Evolutionary conservation across 2,329 filamentous ascomycete species (phyloP).

Genomic region (Raffaelea ambrosiae): DNA sequence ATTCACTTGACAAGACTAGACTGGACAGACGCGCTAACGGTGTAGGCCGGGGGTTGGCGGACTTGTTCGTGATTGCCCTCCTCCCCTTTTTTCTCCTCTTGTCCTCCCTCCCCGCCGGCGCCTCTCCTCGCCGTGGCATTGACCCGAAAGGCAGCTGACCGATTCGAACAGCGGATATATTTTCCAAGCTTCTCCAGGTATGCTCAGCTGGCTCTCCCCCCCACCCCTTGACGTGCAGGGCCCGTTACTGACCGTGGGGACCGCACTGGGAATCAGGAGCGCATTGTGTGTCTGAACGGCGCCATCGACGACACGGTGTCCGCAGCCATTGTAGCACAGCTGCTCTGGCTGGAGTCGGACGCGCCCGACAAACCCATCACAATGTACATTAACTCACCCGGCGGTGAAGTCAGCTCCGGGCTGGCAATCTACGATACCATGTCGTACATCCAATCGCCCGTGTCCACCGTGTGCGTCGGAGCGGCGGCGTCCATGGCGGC

Average conservation of each 20-base stretch:
- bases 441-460: slow-evolving; percentile 88
- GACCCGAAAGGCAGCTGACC: slow-evolving; percentile 9
- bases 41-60: slow-evolving; percentile 65
- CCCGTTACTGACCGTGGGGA: not conserved
- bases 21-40: slow-evolving; percentile 19
- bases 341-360: slow-evolving; percentile 96
- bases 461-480: slow-evolving; percentile 90
- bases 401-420: slow-evolving; percentile 81
- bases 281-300: slow-evolving; percentile 89
- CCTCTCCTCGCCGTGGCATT: slow-evolving; percentile 13
- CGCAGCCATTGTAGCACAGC: slow-evolving; percentile 89
- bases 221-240: not conserved
- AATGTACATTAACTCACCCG: slow-evolving; percentile 96
- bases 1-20: too few relatives aligned
- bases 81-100: not conserved
- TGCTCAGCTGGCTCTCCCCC: slow-evolving; percentile 5
- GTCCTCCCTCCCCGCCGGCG: too few relatives aligned
- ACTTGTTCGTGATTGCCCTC: slow-evolving; percentile 50
- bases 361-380: slow-evolving; percentile 91
- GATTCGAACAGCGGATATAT: slow-evolving; percentile 59
- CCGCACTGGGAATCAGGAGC: slow-evolving; percentile 48
- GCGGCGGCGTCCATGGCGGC: slow-evolving; percentile 94
- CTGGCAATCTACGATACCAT: slow-evolving; percentile 97
- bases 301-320: slow-evolving; percentile 83
- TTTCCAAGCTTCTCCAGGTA: slow-evolving; percentile 71